Evolutionary conservation across 306 rosid species (phyloP), one percentile per base, ranked within the genome.

Genomic region (Dalbergia oliveri): DNA sequence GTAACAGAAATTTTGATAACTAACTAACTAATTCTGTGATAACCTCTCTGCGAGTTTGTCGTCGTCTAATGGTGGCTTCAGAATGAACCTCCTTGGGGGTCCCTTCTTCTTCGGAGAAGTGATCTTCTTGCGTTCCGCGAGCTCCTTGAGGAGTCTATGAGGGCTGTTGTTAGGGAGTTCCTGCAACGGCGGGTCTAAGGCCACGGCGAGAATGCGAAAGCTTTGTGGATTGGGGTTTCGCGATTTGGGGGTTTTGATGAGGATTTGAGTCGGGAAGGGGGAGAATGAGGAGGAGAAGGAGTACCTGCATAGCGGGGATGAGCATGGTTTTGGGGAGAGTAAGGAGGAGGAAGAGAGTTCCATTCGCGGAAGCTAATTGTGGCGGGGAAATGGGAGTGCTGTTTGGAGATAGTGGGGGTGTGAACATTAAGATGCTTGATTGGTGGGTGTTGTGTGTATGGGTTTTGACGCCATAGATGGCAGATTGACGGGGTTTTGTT

Each of bases 61-160:
- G 75, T 95, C 99, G 19, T 95, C 97, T 50, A 95, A 54, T 18
- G 99, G 99, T 5, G 99, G 99, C 21, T 89, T 82, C 21, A 95
- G 79, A 41, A 95, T 85, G 86, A 78, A 93, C 73, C 85, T 87
- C 78, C 85, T 89, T 0, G 98, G 94, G 2, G 96, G 97, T 0
- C 81, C 86, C 73, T 89, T 93, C 62, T 88, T 90, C 81, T 87
- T 95, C 1, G 97, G 96, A 11, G 97, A 87, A n/a, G 90, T 90
- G 21, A 79, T 81, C 78, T 84, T 86, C 77, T 89, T 93, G 35
- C 97, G 98, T 82, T 93, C 94, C 3, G 97, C 88, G 51, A 95
- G 97, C 87, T 95, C 98, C 58, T 89, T 95, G 11, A 95, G 97
- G 69, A 95, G 98, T 18, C 91, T 82, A 65, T 90, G 99, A 26